Evolutionary conservation across 192 early-diverging fungal species (phyloP).

Genomic region (Linderina pennispora): DNA sequence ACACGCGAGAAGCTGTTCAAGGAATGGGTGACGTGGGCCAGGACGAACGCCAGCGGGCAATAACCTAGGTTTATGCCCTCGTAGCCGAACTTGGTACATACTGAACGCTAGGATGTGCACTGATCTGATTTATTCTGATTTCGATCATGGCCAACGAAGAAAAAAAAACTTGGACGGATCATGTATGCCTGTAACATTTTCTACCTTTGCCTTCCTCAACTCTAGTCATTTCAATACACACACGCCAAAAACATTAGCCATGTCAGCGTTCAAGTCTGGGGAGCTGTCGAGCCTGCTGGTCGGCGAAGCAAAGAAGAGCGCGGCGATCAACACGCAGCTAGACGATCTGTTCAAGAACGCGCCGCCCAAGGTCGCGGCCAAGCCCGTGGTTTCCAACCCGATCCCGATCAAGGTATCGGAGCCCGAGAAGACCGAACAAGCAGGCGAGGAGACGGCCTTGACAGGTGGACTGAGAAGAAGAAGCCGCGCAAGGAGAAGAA

Average conservation of each 20-base stretch:
- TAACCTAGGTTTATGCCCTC: no score
- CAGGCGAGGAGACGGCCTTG: not conserved
- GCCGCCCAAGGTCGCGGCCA: slow-evolving; percentile 17
- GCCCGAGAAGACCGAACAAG: no score
- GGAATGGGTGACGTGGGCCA: slow-evolving; percentile 19
- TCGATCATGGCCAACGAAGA: no score
- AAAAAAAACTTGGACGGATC: not conserved
- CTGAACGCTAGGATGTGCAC: not conserved
- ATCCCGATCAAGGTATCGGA: not conserved
- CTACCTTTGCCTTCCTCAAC: not conserved
- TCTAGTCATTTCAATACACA: not conserved
- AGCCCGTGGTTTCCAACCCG: slow-evolving; percentile 6
- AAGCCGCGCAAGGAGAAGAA: no score
- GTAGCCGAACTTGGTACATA: no score
- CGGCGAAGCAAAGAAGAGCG: slow-evolving; percentile 17
- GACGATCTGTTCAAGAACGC: slow-evolving; percentile 60
- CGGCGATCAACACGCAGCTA: slow-evolving; percentile 44
- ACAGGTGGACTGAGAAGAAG: no score
- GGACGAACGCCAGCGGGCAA: no score
- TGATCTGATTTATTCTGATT: not conserved
- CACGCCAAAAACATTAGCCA: not conserved
- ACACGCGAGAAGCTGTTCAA: slow-evolving; percentile 10
- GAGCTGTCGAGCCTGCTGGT: slow-evolving; percentile 38
- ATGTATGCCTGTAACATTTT: not conserved
- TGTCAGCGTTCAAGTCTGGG: slow-evolving; percentile 15